Percentiles rank a stretch among this genome's conserved stretches.
phyloP scores from a whole-genome alignment of 352 stramenopile species.

The Globisporangium spiculum region DNA sequence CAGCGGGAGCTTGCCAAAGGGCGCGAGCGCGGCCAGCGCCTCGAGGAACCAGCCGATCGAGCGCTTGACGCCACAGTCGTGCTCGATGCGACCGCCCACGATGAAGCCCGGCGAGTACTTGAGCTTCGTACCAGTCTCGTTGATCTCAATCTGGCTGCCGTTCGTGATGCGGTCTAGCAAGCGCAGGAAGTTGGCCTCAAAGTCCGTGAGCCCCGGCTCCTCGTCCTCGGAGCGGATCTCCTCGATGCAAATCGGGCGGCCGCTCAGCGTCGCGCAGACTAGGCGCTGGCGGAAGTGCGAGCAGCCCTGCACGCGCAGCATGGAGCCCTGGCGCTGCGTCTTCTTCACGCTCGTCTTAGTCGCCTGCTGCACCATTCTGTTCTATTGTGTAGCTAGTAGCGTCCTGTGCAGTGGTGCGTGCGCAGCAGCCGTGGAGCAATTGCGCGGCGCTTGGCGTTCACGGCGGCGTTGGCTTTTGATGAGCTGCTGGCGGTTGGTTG shows the following conservation, averaged over 20 bases:
- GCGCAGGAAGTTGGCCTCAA: slow-evolving; percentile 96
- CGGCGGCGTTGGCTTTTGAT: neutral
- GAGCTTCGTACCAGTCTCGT: slow-evolving; percentile 98
- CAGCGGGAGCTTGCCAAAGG: slow-evolving; percentile 97
- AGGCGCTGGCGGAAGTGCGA: slow-evolving; percentile 95
- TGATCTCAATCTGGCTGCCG: slow-evolving; percentile 98
- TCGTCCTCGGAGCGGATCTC: slow-evolving; percentile 95
- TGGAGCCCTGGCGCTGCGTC: slow-evolving; percentile 33
- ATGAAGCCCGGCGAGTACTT: slow-evolving; percentile 96
- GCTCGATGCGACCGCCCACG: slow-evolving; percentile 92
- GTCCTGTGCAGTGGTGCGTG: neutral
- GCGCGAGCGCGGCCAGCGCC: slow-evolving; percentile 94
- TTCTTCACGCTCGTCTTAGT: slow-evolving; percentile 28
- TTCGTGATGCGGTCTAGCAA: slow-evolving; percentile 97
- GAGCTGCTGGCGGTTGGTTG: neutral
- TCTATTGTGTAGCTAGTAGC: neutral
- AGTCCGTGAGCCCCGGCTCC: slow-evolving; percentile 92
- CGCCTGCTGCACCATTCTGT: slow-evolving; percentile 17
- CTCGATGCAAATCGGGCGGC: slow-evolving; percentile 91
- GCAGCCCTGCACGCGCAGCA: slow-evolving; percentile 71
- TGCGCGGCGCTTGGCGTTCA: slow-evolving; percentile 6
- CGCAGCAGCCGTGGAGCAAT: neutral
- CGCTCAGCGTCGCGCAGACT: slow-evolving; percentile 90
- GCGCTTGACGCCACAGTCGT: slow-evolving; percentile 91
- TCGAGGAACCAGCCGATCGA: slow-evolving; percentile 99